Base-by-base conservation (phyloP, 2,329 filamentous ascomycete genomes). In the Capronia coronata region DNA sequence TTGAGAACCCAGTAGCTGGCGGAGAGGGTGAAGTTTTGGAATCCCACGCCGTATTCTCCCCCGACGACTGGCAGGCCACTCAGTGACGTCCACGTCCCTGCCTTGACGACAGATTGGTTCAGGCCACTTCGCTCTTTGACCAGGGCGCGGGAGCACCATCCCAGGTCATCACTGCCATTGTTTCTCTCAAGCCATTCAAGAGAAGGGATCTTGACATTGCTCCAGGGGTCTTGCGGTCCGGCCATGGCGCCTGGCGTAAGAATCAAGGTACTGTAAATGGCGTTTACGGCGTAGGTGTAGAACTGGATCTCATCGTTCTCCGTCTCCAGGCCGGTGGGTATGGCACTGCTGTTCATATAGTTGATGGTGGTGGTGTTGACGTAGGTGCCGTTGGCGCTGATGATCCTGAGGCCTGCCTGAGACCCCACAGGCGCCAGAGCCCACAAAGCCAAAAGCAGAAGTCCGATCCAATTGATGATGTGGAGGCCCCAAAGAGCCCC, bases 351-450 rank as follows among this genome's bases (percentile, higher is more conserved):
- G 42, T 44, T 34, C 42, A 44, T 44, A 27, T 44, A 44, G 14
- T 32, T 32, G 25, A 44, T 3, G 10, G 29, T 27, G 19, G 42
- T 44, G n/a, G 42, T 34, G 18, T 35, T 35, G 25, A 44, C 42
- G 14, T 44, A 44, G 7, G 42, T 44, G 42, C 42, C 42, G 19
- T 44, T 44, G 42, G 25, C 42, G 27, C 42, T 44, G 42, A 44
- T 44, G 27, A 44, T 44, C 29, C 42, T 44, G 29, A 44, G 42
- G n/a, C 42, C 42, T 8, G 42, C 42, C 29, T 44, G 42, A 32
- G 42, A 44, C n/a, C 25, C 42, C 3, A 44, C 25, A 10, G 42
- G 42, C 21, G n/a, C 42, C 16, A 44, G 42, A 7, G 42, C 42
- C 42, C 42, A 44, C 11, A 44, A 4, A 2, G 27, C 18, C n/a